These are phyloP conservation scores for Vigna angularis DNA, from an alignment of 306 rosid genomes.

Conservation along the genomic window DNA sequence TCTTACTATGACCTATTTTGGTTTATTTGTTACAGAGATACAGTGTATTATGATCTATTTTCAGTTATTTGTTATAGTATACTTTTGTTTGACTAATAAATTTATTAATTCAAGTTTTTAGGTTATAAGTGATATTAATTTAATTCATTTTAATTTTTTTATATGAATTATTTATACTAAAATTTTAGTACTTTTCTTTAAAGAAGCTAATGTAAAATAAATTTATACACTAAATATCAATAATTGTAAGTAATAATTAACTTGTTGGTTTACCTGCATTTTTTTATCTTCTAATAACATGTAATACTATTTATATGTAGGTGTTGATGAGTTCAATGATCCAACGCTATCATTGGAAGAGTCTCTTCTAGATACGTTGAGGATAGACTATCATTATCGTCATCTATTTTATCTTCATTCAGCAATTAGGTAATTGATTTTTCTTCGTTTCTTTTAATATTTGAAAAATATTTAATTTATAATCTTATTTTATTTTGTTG, in stretches of 20 bases:
- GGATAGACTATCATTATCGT: slow-evolving; percentile 51
- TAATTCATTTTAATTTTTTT: too few species aligned
- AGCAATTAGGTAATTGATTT: slow-evolving; percentile 53
- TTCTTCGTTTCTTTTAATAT: neutral
- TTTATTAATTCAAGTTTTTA: too few species aligned
- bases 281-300: too few species aligned
- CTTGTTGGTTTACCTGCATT: neutral
- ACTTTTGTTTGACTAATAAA: too few species aligned
- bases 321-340: slow-evolving; percentile 60
- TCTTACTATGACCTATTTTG: too few species aligned
- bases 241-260: neutral
- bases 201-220: neutral
- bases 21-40: too few species aligned
- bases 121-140: too few species aligned
- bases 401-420: slow-evolving; percentile 58
- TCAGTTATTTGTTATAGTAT: too few species aligned
- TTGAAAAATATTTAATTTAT: neutral
- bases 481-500: neutral
- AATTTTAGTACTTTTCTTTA: too few species aligned
- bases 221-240: neutral
- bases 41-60: too few species aligned
- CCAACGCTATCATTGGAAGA: slow-evolving; percentile 48
- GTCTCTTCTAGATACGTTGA: slow-evolving; percentile 54
- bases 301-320: slow-evolving; percentile 31
- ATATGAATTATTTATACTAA: too few species aligned